phyloP scores from a whole-genome alignment of 2,329 filamentous ascomycete genomes.

The Claviceps sp. region DNA sequence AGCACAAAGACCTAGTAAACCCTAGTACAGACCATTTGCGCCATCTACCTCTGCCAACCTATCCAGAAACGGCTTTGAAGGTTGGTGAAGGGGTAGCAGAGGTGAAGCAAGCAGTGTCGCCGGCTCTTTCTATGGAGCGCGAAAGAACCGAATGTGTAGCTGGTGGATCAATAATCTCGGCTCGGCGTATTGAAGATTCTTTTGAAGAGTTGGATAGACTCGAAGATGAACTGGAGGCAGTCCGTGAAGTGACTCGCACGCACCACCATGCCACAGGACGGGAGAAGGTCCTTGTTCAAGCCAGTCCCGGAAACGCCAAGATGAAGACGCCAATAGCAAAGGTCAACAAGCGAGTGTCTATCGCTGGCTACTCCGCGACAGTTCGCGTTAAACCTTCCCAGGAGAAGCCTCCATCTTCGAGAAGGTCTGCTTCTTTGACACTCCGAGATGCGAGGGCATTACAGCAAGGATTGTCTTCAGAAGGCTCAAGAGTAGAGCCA shows the following conservation, averaged over 20 bases:
- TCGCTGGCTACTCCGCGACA: conserved; percentile 24
- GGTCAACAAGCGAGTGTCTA: conserved; percentile 15
- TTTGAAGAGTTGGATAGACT: conserved; percentile 48
- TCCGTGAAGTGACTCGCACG: conserved; percentile 26
- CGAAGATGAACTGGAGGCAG: conserved; percentile 46
- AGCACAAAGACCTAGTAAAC: conserved; percentile 4
- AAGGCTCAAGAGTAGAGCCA: conserved; percentile 7
- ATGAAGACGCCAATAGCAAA: conserved; percentile 8
- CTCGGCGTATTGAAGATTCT: conserved; percentile 48
- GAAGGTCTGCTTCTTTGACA: conserved; percentile 28
- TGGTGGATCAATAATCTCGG: conserved; percentile 19
- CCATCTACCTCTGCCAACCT: conserved; percentile 10
- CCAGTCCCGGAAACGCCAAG: neutral
- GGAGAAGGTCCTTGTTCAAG: conserved; percentile 2
- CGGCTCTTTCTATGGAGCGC: conserved; percentile 18
- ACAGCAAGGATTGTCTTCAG: conserved; percentile 3
- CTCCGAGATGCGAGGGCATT: conserved; percentile 17
- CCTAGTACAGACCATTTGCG: conserved; percentile 4
- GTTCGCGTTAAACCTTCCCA: conserved; percentile 27
- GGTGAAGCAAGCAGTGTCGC: conserved; percentile 20
- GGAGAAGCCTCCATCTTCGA: conserved; percentile 23
- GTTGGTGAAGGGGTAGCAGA: conserved; percentile 16
- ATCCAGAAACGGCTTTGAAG: conserved; percentile 15
- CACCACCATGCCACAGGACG: conserved; percentile 16
- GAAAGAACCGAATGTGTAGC: conserved; percentile 21